phyloP scores from a whole-genome alignment of 805 yeast species.

The Saccharomycopsis sp. region DNA sequence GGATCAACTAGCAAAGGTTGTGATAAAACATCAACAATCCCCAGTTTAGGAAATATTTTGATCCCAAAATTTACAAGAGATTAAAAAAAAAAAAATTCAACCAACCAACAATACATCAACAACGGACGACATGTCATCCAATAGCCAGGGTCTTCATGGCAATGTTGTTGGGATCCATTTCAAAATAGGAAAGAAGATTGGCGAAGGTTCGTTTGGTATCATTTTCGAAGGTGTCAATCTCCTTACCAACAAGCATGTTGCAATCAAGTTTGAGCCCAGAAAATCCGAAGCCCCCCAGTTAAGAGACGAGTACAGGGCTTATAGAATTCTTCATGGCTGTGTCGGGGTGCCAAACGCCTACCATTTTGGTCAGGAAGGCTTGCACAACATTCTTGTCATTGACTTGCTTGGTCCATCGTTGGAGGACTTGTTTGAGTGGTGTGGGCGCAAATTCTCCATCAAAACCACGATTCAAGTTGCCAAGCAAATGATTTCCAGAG shows the following conservation, averaged over 20 bases:
- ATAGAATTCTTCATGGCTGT: conserved; percentile 58
- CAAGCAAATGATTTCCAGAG: conserved; percentile 65
- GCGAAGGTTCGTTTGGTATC: conserved; percentile 83
- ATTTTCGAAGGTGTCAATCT: conserved; percentile 75
- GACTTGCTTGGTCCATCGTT: conserved; percentile 73
- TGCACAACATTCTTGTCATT: conserved; percentile 67
- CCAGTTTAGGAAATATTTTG: too few relatives aligned
- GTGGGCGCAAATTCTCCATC: conserved; percentile 64
- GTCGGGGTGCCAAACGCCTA: conserved; percentile 77
- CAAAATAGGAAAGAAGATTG: conserved; percentile 74
- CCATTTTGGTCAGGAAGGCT: conserved; percentile 79
- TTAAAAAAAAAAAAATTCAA: too few relatives aligned
- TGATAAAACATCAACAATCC: neutral
- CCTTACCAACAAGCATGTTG: conserved; percentile 50
- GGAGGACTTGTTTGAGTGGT: conserved; percentile 83
- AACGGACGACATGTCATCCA: too few relatives aligned
- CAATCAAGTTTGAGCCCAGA: conserved; percentile 74
- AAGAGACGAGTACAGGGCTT: conserved; percentile 73
- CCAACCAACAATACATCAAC: too few relatives aligned
- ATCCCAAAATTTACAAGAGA: too few relatives aligned
- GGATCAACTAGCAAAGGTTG: too few relatives aligned
- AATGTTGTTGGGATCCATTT: conserved; percentile 50
- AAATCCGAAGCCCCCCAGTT: conserved; percentile 78
- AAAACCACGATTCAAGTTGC: conserved; percentile 70
- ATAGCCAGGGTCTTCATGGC: conserved; percentile 19